A percentile compares a stretch with the other conserved stretches of the same genome.
Conservation (phyloP, 768 basidiomycete species). For the Hortiboletus flavorubellus region DNA sequence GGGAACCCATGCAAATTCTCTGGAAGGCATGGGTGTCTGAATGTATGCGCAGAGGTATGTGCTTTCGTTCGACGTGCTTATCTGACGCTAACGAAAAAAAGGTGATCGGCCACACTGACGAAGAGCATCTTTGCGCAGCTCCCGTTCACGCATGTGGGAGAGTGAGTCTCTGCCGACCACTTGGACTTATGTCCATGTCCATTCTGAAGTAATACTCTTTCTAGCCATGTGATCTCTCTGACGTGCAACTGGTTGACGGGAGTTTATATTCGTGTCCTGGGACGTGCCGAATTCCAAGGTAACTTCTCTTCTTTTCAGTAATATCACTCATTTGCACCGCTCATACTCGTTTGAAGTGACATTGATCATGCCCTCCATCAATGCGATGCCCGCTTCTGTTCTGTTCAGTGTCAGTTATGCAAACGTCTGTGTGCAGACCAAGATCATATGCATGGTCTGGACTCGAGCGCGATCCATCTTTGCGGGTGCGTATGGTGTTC, state of each 20-base stretch:
- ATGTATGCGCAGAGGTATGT: slow-evolving; percentile 48
- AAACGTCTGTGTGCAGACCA: slow-evolving; percentile 46
- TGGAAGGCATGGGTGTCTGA: slow-evolving; percentile 49
- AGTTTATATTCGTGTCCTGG: slow-evolving; percentile 39
- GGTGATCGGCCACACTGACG: slow-evolving; percentile 46
- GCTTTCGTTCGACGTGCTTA: neutral
- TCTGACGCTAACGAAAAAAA: slow-evolving; percentile 18
- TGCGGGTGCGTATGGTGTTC: slow-evolving; percentile 45
- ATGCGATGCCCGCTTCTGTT: slow-evolving; percentile 53
- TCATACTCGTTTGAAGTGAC: slow-evolving; percentile 34
- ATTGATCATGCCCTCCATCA: slow-evolving; percentile 43
- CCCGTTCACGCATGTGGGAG: slow-evolving; percentile 54
- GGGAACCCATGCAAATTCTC: slow-evolving; percentile 47
- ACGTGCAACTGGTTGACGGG: slow-evolving; percentile 29
- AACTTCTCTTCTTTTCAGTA: neutral
- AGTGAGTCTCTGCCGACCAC: slow-evolving; percentile 27
- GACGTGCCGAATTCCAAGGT: slow-evolving; percentile 44
- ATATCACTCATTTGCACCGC: neutral
- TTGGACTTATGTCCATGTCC: neutral
- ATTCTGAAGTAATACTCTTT: neutral
- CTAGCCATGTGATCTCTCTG: slow-evolving; percentile 42
- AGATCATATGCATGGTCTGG: slow-evolving; percentile 53
- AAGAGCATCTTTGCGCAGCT: slow-evolving; percentile 53
- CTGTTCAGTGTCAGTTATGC: slow-evolving; percentile 52
- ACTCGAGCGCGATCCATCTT: slow-evolving; percentile 41